Conservation (phyloP, 768 basidiomycete genomes). For the Mycena galericulata region DNA sequence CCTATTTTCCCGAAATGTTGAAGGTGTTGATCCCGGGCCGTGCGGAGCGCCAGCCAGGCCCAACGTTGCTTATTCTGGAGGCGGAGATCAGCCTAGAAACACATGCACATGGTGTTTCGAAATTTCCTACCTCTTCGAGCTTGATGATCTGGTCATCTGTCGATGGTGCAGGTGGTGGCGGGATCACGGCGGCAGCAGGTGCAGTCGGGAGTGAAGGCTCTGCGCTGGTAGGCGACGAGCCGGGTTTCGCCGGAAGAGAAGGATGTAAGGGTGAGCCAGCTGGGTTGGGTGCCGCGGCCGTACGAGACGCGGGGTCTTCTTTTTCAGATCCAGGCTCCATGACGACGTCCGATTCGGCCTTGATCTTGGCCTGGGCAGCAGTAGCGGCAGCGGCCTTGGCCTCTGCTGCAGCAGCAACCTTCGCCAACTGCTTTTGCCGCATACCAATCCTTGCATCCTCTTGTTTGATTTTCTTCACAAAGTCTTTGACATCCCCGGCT, state of each 20-base stretch:
- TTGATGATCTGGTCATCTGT: conserved; percentile 33
- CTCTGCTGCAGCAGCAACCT: conserved; percentile 40
- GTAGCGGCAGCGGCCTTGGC: conserved; percentile 44
- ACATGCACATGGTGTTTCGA: not conserved
- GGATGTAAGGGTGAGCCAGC: conserved; percentile 68
- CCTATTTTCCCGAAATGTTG: conserved; percentile 88
- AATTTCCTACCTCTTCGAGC: conserved; percentile 35
- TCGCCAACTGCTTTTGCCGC: conserved; percentile 56
- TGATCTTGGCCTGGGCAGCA: conserved; percentile 31
- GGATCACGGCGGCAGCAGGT: conserved; percentile 40
- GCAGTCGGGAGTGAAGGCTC: conserved; percentile 3
- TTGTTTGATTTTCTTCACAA: conserved; percentile 75
- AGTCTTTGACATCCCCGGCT: conserved; percentile 80
- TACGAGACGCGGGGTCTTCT: conserved; percentile 42
- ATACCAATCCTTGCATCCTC: conserved; percentile 73
- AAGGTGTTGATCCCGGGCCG: conserved; percentile 77
- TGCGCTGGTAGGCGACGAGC: conserved; percentile 44
- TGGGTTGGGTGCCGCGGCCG: conserved; percentile 44
- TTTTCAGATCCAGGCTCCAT: conserved; percentile 32
- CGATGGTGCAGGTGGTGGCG: conserved; percentile 42
- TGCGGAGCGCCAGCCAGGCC: conserved; percentile 86
- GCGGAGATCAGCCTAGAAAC: not conserved
- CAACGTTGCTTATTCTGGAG: conserved; percentile 78
- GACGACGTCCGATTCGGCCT: conserved; percentile 27
- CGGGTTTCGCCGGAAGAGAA: conserved; percentile 80